These are phyloP conservation scores for Phlebopus sp. DNA, from an alignment of 1,284 basidiomycete genomes.

Conservation along the genomic window DNA sequence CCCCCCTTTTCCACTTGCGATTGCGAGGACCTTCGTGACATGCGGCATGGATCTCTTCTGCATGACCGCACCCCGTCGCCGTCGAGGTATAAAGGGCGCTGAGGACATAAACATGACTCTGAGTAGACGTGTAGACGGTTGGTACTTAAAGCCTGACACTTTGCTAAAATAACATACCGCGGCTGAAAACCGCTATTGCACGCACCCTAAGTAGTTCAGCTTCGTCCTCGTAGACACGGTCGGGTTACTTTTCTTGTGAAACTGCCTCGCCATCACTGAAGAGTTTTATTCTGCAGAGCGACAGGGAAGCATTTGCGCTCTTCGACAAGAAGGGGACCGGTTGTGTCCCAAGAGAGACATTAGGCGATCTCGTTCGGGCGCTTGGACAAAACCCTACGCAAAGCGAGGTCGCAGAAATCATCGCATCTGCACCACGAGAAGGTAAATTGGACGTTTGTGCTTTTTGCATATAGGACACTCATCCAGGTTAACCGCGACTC, in stretches of 20 bases:
- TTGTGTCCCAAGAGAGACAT: slow-evolving; percentile 80
- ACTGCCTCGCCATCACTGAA: neutral
- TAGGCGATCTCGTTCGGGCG: slow-evolving; percentile 94
- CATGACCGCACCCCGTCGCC: slow-evolving; percentile 49
- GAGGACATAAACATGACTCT: too few relatives aligned
- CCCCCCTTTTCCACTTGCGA: slow-evolving; percentile 95
- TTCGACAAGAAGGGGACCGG: slow-evolving; percentile 98
- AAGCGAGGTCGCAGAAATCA: slow-evolving; percentile 88
- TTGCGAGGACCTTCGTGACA: slow-evolving; percentile 75
- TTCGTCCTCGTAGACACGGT: slow-evolving; percentile 5
- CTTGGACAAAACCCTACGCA: slow-evolving; percentile 99
- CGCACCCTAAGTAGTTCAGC: too few relatives aligned
- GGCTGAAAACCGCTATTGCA: too few relatives aligned
- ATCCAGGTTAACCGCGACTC: too few relatives aligned
- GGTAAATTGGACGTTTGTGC: slow-evolving; percentile 49
- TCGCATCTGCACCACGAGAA: slow-evolving; percentile 70
- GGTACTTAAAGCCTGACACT: too few relatives aligned
- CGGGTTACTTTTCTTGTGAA: slow-evolving; percentile 2
- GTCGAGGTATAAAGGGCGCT: slow-evolving; percentile 57
- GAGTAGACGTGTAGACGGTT: too few relatives aligned
- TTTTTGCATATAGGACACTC: too few relatives aligned
- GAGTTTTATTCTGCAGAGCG: slow-evolving; percentile 40
- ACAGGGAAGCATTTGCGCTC: slow-evolving; percentile 93
- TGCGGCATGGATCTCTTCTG: slow-evolving; percentile 61
- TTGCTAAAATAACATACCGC: too few relatives aligned